Evolutionary conservation across 2,329 filamentous ascomycete species (phyloP), one percentile per base, ranked within the genome.

Genomic region (Calonectria pauciramosa): DNA sequence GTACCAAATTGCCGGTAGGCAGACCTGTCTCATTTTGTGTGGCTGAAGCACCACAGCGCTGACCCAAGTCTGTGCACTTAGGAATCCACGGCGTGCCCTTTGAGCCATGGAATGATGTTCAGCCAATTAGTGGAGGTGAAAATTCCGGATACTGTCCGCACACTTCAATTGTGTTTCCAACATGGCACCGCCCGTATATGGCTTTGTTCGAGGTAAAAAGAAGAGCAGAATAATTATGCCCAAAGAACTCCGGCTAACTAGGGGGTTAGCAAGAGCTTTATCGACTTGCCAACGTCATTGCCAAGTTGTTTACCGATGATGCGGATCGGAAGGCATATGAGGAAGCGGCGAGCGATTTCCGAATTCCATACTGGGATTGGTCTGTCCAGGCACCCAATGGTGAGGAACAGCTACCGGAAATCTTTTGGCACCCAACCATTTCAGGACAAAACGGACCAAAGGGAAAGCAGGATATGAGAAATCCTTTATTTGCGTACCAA

Each of bases 171-270:
- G 86, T 97, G 20, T 97, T 98, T 82, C 91, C 93, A 49, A 90
- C 93, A 49, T 97, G 95, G 95, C 95, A 98, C 87, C 91, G 95
- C 65, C 94, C 95, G 1, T 97, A 96, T 83, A 87, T 97, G 73
- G 89, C 88, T 36, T 83, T 92, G 66, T 91, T 90, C 72, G 90
- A 92, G 87, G 90, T 90, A 75, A 72, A 72, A 59, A 30, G 36
- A 10, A 60, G 14, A 23, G 23, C 10, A 23, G 16, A 20, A 10
- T 23, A 14, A 30, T 28, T 18, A 1, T 16, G 20, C 13, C 2
- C 2, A 20, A 9, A 18, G 18, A 1, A 14, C 16, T 4, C 3
- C n/a, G n/a, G 41, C 74, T 83, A 41, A 84, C 69, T 16, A 11
- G 3, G n/a, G 0, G 1, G 44, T 49, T 41, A 86, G 85, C 85